Percentiles rank a stretch among this genome's conserved stretches.
These are phyloP conservation scores for Wickerhamomyces mucosus DNA, from an alignment of 805 yeast species.

Conservation along the genomic window DNA sequence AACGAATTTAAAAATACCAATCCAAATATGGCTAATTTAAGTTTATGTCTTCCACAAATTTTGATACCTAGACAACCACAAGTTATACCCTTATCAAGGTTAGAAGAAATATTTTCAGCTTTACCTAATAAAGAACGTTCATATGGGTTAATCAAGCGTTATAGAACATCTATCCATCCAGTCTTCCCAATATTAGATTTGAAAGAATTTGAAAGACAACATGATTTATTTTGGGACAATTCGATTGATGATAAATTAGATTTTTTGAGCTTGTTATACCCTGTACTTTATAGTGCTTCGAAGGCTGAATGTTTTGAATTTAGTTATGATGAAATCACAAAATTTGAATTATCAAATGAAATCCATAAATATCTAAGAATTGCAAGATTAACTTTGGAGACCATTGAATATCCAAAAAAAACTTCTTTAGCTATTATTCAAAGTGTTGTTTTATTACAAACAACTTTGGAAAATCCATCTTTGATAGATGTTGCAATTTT, in stretches of 20 bases:
- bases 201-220: slow-evolving; percentile 32
- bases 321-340: slow-evolving; percentile 29
- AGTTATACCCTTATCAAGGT: slow-evolving; percentile 17
- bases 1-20: slow-evolving; percentile 6
- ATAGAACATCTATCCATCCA: slow-evolving; percentile 43
- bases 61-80: slow-evolving; percentile 17
- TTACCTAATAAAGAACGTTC: slow-evolving; percentile 38
- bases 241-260: slow-evolving; percentile 25
- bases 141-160: slow-evolving; percentile 37
- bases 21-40: slow-evolving; percentile 13
- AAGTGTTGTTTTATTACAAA: slow-evolving; percentile 41
- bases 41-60: slow-evolving; percentile 17
- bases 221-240: slow-evolving; percentile 40
- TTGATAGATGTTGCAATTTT: slow-evolving; percentile 46
- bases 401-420: slow-evolving; percentile 41
- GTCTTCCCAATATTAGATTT: slow-evolving; percentile 44
- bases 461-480: slow-evolving; percentile 46
- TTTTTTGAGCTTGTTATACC: slow-evolving; percentile 40
- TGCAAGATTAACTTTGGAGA: slow-evolving; percentile 38
- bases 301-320: slow-evolving; percentile 52
- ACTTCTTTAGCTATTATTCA: slow-evolving; percentile 30
- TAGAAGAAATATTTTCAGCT: slow-evolving; percentile 28
- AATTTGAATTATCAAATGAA: slow-evolving; percentile 28
- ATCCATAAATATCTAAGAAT: slow-evolving; percentile 41
- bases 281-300: slow-evolving; percentile 48